A percentile compares a stretch with the other conserved stretches of the same genome.
Conservation (phyloP, 2,329 filamentous ascomycete species). For the Raffaelea arxii region DNA sequence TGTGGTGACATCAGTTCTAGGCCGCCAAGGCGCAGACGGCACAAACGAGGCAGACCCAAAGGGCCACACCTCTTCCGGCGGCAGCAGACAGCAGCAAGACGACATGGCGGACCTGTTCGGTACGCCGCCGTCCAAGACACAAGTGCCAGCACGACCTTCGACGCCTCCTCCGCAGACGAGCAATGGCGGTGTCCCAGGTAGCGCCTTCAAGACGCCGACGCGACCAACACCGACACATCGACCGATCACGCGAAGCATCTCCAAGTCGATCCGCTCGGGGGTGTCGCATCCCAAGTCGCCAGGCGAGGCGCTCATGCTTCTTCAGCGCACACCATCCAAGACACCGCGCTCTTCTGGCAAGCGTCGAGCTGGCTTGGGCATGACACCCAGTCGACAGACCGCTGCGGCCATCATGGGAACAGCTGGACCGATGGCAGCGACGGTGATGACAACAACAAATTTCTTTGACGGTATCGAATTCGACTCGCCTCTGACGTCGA, state of each 20-base stretch:
- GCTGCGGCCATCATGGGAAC: slow-evolving; percentile 22
- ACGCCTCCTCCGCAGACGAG: slow-evolving; percentile 39
- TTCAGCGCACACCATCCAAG: slow-evolving; percentile 38
- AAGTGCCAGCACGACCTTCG: slow-evolving; percentile 28
- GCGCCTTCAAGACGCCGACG: slow-evolving; percentile 50
- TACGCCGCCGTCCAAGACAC: slow-evolving; percentile 37
- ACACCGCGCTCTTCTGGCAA: slow-evolving; percentile 26
- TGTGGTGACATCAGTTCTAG: slow-evolving; percentile 21
- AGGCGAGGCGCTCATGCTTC: slow-evolving; percentile 22
- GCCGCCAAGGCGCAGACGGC: slow-evolving; percentile 24
- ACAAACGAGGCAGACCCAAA: slow-evolving; percentile 23
- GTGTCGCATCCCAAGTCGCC: slow-evolving; percentile 34
- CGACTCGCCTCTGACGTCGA: slow-evolving; percentile 51
- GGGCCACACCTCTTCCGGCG: not conserved
- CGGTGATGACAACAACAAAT: too few relatives aligned
- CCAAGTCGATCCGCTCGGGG: slow-evolving; percentile 42
- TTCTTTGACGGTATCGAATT: slow-evolving; percentile 23
- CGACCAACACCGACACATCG: slow-evolving; percentile 52
- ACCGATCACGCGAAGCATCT: slow-evolving; percentile 51
- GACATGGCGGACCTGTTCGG: slow-evolving; percentile 54
- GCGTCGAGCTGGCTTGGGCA: slow-evolving; percentile 24
- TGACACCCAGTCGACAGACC: slow-evolving; percentile 13
- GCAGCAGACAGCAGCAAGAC: slow-evolving; percentile 13
- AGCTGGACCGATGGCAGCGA: too few relatives aligned
- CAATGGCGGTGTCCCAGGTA: slow-evolving; percentile 1